These are phyloP conservation scores for Tetramitus jugosus DNA, from an alignment of 208 protist species.

Conservation along the genomic window DNA sequence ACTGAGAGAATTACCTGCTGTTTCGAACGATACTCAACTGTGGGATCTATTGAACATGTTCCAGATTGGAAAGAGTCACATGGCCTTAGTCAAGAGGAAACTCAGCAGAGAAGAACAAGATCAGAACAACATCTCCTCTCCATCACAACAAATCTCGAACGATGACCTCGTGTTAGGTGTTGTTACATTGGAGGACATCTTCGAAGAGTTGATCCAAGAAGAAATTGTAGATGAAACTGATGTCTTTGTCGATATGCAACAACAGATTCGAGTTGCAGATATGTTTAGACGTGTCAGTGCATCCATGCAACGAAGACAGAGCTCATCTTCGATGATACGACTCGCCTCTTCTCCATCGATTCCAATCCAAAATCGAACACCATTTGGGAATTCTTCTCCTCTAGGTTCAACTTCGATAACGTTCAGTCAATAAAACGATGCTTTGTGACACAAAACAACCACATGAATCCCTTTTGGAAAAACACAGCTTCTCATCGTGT, in stretches of 20 bases:
- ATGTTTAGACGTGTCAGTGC: background rate
- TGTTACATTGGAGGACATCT: slow-evolving; percentile 49
- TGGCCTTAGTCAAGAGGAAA: slow-evolving; percentile 20
- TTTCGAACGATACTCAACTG: background rate
- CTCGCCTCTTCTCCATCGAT: too few relatives aligned
- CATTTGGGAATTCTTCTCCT: too few relatives aligned
- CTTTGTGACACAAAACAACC: too few relatives aligned
- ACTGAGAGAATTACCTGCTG: slow-evolving; percentile 10
- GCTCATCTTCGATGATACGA: too few relatives aligned
- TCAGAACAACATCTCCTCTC: too few relatives aligned
- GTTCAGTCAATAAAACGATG: too few relatives aligned
- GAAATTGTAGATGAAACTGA: slow-evolving; percentile 42
- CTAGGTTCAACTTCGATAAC: too few relatives aligned
- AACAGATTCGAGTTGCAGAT: background rate
- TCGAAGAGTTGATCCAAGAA: slow-evolving; percentile 46
- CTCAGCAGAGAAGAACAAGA: slow-evolving; percentile 31
- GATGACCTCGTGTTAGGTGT: slow-evolving; percentile 40
- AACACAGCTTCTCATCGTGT: too few relatives aligned
- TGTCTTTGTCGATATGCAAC: background rate
- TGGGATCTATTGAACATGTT: slow-evolving; percentile 36
- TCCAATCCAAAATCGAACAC: too few relatives aligned
- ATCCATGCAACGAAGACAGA: background rate
- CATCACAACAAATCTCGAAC: too few relatives aligned
- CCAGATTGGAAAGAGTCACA: slow-evolving; percentile 25
- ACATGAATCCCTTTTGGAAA: too few relatives aligned